Conservation (phyloP, 164 flowering plant species). For the Warburgia ugandensis region DNA sequence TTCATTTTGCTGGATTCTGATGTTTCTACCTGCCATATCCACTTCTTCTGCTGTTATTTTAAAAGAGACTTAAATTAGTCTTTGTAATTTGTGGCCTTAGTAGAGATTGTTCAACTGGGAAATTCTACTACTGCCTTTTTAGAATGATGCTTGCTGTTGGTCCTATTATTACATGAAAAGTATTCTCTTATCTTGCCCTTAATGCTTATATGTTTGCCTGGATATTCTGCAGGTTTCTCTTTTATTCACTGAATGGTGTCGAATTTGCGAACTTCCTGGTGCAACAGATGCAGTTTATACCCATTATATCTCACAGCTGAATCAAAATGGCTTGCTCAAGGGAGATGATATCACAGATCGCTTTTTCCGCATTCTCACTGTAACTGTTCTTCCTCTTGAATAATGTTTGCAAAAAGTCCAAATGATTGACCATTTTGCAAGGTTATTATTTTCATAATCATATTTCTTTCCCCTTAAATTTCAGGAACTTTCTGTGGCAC, state of each 20-base stretch:
- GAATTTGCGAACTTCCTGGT: conserved; percentile 67
- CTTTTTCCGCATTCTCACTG: conserved; percentile 70
- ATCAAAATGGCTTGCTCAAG: conserved; percentile 72
- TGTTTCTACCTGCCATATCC: too few species aligned
- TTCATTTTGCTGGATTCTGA: too few species aligned
- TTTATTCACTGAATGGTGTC: conserved; percentile 71
- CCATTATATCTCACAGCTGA: conserved; percentile 55
- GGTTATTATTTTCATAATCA: neutral
- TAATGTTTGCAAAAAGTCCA: neutral
- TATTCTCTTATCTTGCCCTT: neutral
- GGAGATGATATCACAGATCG: conserved; percentile 84
- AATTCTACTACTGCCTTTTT: too few species aligned
- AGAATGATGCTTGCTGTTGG: neutral
- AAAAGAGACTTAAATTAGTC: too few species aligned
- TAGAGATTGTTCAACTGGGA: too few species aligned
- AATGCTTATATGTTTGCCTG: neutral
- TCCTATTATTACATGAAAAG: neutral
- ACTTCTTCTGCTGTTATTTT: too few species aligned
- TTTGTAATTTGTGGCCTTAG: too few species aligned
- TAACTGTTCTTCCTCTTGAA: conserved; percentile 11
- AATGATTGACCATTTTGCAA: neutral
- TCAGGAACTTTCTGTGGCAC: conserved; percentile 85
- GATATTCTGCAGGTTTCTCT: conserved; percentile 44
- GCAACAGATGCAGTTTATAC: conserved; percentile 55
- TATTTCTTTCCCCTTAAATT: neutral